Base-by-base conservation (phyloP, 495 filamentous ascomycete genomes). In the Penicillium egyptiacum region DNA sequence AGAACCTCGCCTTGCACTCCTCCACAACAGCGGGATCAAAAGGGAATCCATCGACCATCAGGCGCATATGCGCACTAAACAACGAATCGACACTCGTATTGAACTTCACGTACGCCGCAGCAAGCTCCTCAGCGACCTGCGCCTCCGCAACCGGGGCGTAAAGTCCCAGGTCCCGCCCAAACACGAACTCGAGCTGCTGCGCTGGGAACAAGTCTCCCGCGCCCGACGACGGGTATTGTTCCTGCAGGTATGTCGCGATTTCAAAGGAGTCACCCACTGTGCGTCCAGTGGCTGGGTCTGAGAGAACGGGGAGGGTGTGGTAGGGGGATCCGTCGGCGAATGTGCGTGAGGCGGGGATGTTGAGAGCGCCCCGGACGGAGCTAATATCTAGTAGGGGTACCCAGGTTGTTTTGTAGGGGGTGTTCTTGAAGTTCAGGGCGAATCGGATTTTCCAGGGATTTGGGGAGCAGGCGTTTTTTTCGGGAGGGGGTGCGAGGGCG, bases 371-470 rank as follows among this genome's bases (percentile, higher is more conserved):
- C 53, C 84, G 84, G 5, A 76, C 66, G 10, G 59, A 41, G 17
- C 69, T 5, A 23, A 87, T 73, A 44, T 84, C 74, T 17, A 73
- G 78, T 0, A 86, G 42, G 0, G 66, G 57, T 1, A 83, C 76
- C 82, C 81, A 83, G 19, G 63, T 46, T 16, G 85, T 87, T 16
- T 51, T 53, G 73, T 80, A 84, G 2, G 76, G 67, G 3, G 76
- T 30, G 25, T 39, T n/a, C 58, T 84, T 86, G 79, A 84, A 84
- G 71, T 82, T 86, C 31, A 88, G 79, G 0, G 85, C 82, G 8
- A 69, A 63, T 3, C 85, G 81, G 40, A 71, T 55, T 64, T 87
- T 87, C 79, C 81, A 86, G 5, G 85, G 83, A 63, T 88, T 88
- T 5, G 79, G 79, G 0, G 78, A 66, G 56, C 63, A 61, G 57